Conservation (phyloP, 257 asterid genomes). For the Echites panduratus region DNA sequence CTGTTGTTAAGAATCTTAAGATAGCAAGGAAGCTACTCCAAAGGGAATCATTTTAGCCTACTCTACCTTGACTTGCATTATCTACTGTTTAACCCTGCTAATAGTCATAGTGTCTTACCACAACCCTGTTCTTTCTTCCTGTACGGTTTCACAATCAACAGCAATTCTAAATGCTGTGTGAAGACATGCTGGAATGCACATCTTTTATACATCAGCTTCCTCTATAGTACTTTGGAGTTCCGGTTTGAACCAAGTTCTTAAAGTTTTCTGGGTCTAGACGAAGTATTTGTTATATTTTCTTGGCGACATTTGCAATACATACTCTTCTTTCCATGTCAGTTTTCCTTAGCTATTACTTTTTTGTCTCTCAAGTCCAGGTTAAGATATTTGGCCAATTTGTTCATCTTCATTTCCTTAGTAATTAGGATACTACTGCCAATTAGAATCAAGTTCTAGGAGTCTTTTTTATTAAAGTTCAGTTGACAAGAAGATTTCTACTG, state of each 20-base stretch:
- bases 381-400: neutral
- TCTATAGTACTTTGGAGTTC: neutral
- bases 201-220: neutral
- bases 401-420: neutral
- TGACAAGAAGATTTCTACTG: neutral
- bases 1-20: neutral
- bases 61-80: neutral
- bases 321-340: neutral
- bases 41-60: neutral
- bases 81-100: neutral
- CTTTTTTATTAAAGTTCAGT: neutral
- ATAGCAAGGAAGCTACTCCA: neutral
- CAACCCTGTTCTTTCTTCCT: neutral
- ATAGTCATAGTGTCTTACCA: neutral
- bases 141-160: neutral
- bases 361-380: neutral
- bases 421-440: constrained; percentile 5
- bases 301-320: neutral
- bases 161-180: neutral
- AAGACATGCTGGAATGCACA: neutral
- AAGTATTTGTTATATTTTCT: neutral
- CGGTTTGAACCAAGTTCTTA: neutral
- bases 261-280: neutral
- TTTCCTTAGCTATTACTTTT: neutral
- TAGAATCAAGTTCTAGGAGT: neutral